Conservation (phyloP, 2,329 filamentous ascomycete genomes). For the Gnomoniopsis smithogilvyi region DNA sequence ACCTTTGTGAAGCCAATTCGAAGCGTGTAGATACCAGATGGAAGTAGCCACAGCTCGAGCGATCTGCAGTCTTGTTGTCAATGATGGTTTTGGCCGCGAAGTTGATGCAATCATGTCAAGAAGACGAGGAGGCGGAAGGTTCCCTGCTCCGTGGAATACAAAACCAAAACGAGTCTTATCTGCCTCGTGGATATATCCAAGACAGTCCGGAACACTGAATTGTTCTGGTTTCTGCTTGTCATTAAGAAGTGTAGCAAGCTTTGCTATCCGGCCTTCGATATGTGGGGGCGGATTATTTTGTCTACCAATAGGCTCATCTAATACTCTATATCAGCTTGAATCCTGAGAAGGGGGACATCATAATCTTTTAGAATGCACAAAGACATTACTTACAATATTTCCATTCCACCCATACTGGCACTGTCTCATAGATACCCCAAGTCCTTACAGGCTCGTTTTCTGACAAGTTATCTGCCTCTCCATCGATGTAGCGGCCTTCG, state of each 20-base stretch:
- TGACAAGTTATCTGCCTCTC: background rate
- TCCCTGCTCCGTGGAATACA: background rate
- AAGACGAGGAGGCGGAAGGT: background rate
- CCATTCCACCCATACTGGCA: conserved; percentile 9
- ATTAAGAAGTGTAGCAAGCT: conserved; percentile 4
- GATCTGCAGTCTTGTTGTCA: conserved; percentile 2
- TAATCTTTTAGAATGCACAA: background rate
- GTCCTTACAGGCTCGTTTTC: background rate
- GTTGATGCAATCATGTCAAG: background rate
- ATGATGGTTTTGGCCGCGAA: conserved; percentile 1
- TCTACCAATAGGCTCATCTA: conserved; percentile 4
- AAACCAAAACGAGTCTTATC: conserved; percentile 6
- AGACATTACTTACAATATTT: conserved; percentile 5
- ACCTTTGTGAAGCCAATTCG: conserved; percentile 53
- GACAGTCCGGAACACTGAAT: background rate
- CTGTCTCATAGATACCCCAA: background rate
- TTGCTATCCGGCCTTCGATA: conserved; percentile 1
- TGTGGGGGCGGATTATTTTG: background rate
- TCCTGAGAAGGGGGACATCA: background rate
- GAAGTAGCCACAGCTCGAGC: conserved; percentile 3
- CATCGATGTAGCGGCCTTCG: background rate
- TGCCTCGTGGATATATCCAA: conserved; percentile 1
- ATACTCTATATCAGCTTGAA: background rate
- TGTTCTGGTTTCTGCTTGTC: conserved; percentile 8
- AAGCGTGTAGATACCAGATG: conserved; percentile 39